Percentiles rank a stretch among this genome's conserved stretches.
These are phyloP conservation scores for Aspergillus aculeatus DNA, from an alignment of 2,329 filamentous ascomycete species.

Conservation along the genomic window DNA sequence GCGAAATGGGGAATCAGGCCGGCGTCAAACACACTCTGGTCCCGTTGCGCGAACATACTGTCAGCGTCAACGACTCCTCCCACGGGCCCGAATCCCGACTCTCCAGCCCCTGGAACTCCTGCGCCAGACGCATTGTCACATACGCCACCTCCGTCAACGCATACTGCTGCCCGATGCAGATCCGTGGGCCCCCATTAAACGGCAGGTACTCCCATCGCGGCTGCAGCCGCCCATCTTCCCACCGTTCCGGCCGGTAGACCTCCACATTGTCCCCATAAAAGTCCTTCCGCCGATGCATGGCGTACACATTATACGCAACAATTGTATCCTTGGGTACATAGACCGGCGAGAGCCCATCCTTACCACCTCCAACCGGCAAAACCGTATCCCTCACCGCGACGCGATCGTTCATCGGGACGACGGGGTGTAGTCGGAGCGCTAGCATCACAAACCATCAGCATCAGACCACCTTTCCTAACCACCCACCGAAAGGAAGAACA, in stretches of 20 bases:
- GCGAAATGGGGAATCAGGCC: too few species aligned
- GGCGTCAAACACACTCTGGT: neutral
- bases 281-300: neutral
- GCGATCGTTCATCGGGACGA: constrained; percentile 2
- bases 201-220: constrained; percentile 37
- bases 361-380: neutral
- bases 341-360: constrained; percentile 2
- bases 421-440: constrained; percentile 3
- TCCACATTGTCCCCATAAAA: neutral
- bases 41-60: neutral
- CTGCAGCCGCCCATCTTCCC: constrained; percentile 20
- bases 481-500: neutral
- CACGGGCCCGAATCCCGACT: constrained; percentile 8
- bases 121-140: constrained; percentile 6
- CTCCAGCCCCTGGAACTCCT: constrained; percentile 4
- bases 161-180: constrained; percentile 26
- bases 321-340: neutral
- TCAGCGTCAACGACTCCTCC: constrained; percentile 10
- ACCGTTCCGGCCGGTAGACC: constrained; percentile 11
- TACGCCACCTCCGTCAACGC: constrained; percentile 10
- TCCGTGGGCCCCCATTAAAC: constrained; percentile 31
- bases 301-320: neutral
- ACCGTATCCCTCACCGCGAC: neutral
- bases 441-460: neutral
- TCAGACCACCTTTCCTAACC: neutral